Evolutionary conservation across 306 rosid genomes (phyloP), one percentile per base, ranked within the genome.

Genomic region (Corylus avellana): DNA sequence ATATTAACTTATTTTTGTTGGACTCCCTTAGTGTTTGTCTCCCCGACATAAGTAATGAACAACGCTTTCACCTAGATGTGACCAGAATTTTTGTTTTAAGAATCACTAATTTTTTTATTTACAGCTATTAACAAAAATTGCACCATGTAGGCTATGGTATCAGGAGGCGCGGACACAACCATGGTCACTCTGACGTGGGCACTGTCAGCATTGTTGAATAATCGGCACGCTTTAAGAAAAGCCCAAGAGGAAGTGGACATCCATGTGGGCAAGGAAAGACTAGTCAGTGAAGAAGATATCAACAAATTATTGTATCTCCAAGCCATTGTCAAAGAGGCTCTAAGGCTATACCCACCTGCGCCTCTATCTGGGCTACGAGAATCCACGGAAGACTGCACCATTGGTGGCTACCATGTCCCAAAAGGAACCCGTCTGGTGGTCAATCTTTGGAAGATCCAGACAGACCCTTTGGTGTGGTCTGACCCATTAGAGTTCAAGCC

Each of bases 401-500:
- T 90, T 0, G 84, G 77, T 17, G 85, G 85, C 42, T 90, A 86
- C 75, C 68, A 85, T 25, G 79, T 92, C 14, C 35, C 72, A 0
- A 75, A 64, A 8, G 91, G 97, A 0, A 90, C 90, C 0, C 77
- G 87, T 32, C 29, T 92, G 9, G 35, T 90, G 1, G 47, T 84
- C 27, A 90, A 92, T 79, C 27, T 80, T 22, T 85, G 83, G 88
- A 90, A 88, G 84, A 76, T 90, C 56, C 94, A 88, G 1, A 85
- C 86, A 0, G 94, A 90, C 73, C 91, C 87, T 1, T 57, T 62
- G 1, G 42, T 85, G 35, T 88, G 92, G 92, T 3, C 74, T 5
- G 88, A 88, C 25, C 89, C 88, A 4, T 70, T 84, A 17, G 83
- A 88, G 71, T 92, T 88, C 81, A 79, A 72, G 70, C 97, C 94